Evolutionary conservation across 257 asterid genomes (phyloP).

Genomic region (Penstemon eatonii): DNA sequence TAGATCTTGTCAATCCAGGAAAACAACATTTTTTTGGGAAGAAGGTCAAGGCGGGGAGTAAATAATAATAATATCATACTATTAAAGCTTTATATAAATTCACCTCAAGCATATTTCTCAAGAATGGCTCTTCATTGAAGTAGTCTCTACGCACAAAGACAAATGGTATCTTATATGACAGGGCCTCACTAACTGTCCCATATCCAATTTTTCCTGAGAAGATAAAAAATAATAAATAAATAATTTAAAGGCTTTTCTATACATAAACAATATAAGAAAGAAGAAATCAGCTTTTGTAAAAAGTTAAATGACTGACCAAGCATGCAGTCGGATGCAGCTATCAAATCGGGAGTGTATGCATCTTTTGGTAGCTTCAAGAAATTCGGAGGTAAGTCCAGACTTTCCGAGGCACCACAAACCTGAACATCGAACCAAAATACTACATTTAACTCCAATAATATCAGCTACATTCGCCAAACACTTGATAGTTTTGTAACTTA

Average conservation of each 20-base stretch:
- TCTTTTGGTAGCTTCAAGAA: constrained; percentile 84
- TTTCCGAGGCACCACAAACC: constrained; percentile 98
- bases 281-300: constrained; percentile 8
- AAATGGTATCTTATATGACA: constrained; percentile 91
- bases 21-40: constrained; percentile 6
- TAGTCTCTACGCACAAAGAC: constrained; percentile 97
- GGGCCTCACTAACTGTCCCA: constrained; percentile 96
- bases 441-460: constrained; percentile 16
- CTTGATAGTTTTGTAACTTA: constrained; percentile 31
- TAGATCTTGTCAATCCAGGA: constrained; percentile 20
- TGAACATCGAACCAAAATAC: constrained; percentile 32
- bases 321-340: constrained; percentile 99
- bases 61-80: not conserved
- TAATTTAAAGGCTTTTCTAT: constrained; percentile 15
- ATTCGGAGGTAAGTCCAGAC: constrained; percentile 77
- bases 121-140: constrained; percentile 95
- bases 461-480: constrained; percentile 15
- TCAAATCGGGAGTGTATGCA: constrained; percentile 87
- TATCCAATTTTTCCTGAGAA: constrained; percentile 95
- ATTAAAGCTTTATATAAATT: constrained; percentile 9
- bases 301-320: constrained; percentile 64
- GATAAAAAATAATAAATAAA: not conserved
- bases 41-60: not conserved
- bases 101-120: constrained; percentile 99
- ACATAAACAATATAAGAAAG: constrained; percentile 13